Conservation (phyloP, 352 stramenopile genomes). For the Globisporangium megalacanthum region DNA sequence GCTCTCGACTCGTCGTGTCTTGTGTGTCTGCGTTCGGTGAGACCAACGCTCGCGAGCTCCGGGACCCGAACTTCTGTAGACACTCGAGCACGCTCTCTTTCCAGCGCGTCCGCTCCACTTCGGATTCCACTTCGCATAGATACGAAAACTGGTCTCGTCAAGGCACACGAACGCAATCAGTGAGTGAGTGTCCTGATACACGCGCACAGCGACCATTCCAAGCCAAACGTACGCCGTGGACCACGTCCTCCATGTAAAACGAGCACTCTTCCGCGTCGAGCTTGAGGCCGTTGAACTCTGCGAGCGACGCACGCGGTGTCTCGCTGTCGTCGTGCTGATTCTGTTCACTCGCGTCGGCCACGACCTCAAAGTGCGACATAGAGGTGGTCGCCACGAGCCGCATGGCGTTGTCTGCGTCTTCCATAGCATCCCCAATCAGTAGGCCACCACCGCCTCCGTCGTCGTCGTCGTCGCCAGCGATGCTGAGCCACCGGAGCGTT, state of each 20-base stretch:
- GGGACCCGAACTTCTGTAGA: neutral
- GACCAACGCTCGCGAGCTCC: neutral
- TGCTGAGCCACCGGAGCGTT: constrained; percentile 35
- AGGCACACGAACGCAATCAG: neutral
- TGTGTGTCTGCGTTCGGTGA: neutral
- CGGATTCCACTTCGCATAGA: constrained; percentile 16
- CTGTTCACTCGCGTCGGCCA: constrained; percentile 23
- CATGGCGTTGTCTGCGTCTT: neutral
- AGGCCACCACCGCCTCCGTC: constrained; percentile 14
- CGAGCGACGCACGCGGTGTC: constrained; percentile 2
- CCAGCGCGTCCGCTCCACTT: constrained; percentile 10
- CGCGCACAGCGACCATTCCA: neutral
- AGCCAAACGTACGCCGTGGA: constrained; percentile 10
- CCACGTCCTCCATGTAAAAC: constrained; percentile 45
- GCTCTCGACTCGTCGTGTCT: neutral
- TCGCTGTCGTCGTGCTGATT: neutral
- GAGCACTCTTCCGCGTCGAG: constrained; percentile 28
- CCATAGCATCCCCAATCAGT: neutral
- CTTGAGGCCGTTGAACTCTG: constrained; percentile 17
- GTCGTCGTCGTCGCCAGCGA: constrained; percentile 27
- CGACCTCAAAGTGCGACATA: constrained; percentile 36
- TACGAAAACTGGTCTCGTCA: constrained; percentile 19
- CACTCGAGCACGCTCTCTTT: constrained; percentile 1
- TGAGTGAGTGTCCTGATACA: no score
- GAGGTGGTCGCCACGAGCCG: constrained; percentile 22